Evolutionary conservation across 2,329 filamentous ascomycete genomes (phyloP).

Genomic region (Fusarium verrucosum): DNA sequence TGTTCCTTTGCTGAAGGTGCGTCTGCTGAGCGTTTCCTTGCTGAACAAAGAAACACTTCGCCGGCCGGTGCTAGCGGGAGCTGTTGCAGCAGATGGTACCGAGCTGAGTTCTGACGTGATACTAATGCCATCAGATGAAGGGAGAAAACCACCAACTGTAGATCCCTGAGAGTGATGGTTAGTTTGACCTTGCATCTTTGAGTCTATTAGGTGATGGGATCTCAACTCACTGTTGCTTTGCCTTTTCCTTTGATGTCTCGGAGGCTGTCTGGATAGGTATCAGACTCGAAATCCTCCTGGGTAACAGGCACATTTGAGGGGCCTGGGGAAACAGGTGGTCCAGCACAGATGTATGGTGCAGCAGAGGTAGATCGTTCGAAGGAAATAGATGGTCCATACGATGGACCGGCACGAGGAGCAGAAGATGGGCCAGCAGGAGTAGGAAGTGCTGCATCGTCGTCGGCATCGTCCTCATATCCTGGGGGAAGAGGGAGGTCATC

Average conservation of each 20-base stretch:
- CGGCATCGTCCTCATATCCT: neutral
- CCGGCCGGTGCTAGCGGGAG: neutral
- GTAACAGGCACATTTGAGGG: neutral
- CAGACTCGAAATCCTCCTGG: neutral
- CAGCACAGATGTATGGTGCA: neutral
- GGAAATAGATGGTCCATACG: neutral
- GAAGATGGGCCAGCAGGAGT: neutral
- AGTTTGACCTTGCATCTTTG: neutral
- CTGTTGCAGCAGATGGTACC: neutral
- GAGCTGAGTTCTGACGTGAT: neutral
- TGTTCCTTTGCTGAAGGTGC: neutral
- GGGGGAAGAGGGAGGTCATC: conserved; percentile 10
- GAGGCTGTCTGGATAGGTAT: neutral
- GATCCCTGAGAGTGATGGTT: neutral
- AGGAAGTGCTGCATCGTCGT: neutral
- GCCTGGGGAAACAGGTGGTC: neutral
- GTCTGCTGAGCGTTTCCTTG: neutral
- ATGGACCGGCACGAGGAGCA: neutral
- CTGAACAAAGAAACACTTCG: neutral
- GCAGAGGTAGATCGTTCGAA: too few species aligned
- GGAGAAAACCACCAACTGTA: neutral
- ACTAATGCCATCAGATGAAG: neutral
- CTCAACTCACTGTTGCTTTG: neutral
- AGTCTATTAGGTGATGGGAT: too few species aligned
- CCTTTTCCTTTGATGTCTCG: neutral